A percentile compares a stretch with the other conserved stretches of the same genome.
Conservation (phyloP, 345 rosid species). For the Boechera divaricarpa region DNA sequence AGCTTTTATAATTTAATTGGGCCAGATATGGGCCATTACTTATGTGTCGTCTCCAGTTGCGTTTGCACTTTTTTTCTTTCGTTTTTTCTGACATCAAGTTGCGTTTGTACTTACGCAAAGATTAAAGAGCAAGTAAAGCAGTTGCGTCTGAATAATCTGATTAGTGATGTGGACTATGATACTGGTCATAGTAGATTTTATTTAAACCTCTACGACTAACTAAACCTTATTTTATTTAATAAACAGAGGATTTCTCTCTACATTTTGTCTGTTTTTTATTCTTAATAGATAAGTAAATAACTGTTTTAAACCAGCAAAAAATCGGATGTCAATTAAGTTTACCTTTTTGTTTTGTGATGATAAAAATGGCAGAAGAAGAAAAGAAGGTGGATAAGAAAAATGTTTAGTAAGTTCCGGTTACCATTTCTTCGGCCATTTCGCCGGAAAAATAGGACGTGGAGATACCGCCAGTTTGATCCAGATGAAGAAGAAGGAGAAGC, state of each 20-base stretch:
- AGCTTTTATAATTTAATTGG: slow-evolving; percentile 3
- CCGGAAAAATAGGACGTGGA: slow-evolving; percentile 31
- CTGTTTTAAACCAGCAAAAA: background rate
- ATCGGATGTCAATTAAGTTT: background rate
- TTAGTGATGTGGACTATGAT: background rate
- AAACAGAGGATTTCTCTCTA: no score
- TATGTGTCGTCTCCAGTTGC: background rate
- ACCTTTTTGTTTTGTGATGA: background rate
- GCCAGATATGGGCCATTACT: slow-evolving; percentile 16
- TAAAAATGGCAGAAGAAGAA: slow-evolving; percentile 35
- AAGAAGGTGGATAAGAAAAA: slow-evolving; percentile 31
- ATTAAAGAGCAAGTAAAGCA: background rate
- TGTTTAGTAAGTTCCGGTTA: slow-evolving; percentile 36
- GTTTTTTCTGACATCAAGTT: no score
- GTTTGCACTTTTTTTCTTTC: background rate
- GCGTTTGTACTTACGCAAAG: background rate
- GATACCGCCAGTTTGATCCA: slow-evolving; percentile 33
- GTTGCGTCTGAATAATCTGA: slow-evolving; percentile 22
- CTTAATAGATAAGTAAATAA: no score
- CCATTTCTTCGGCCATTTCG: slow-evolving; percentile 26
- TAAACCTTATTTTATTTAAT: no score
- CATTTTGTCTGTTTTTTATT: no score
- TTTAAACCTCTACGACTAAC: background rate
- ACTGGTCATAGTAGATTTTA: background rate
- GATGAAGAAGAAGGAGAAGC: slow-evolving; percentile 39